Evolutionary conservation across 1,139 yeast species (phyloP), one percentile per base, ranked within the genome.

Genomic region (Candida glucosophila): DNA sequence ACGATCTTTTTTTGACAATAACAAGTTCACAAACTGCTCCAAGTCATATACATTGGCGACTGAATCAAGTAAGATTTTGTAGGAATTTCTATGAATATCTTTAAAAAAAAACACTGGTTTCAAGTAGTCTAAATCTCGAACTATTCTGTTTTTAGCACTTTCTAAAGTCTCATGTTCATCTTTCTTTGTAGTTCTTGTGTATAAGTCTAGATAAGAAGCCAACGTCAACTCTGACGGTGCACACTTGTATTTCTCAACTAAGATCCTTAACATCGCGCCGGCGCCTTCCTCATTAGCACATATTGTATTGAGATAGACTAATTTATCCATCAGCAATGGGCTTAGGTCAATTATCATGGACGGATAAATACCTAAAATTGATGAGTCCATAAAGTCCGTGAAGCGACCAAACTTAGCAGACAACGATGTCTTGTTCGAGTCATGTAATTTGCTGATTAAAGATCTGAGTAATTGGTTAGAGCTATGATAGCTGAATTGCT

Each of bases 71-170:
- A 62, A 30, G 5, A 55, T 34, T 12, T 36, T 32, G 21, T 55
- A 46, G 3, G 46, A 28, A 3, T 34, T 24, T 0, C 37, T 29
- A 13, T 42, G 39, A 14, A 58, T 26, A 2, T 38, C 37, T 12
- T 38, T 34, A 26, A 52, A 54, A 32, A 52, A 52, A 14, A 62
- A 27, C 2, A 47, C 53, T 2, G 58, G 47, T 31, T 63, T 63
- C 17, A 60, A 40, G 15, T 40, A 33, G 6, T 42, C 18, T 12
- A 57, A 41, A n/a, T 55, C 55, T 26, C 44, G 34, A 6, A 55
- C 32, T 19, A 26, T 29, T 29, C 26, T 23, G 29, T 29, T 36
- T 15, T 26, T 32, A n/a, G 20, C 30, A 25, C 17, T 25, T 25
- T 8, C 16, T n/a, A 10, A 9, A 17, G 15, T 19, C 7, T n/a